These are phyloP conservation scores for Durio zibethinus DNA, from an alignment of 345 rosid genomes.

Conservation along the genomic window DNA sequence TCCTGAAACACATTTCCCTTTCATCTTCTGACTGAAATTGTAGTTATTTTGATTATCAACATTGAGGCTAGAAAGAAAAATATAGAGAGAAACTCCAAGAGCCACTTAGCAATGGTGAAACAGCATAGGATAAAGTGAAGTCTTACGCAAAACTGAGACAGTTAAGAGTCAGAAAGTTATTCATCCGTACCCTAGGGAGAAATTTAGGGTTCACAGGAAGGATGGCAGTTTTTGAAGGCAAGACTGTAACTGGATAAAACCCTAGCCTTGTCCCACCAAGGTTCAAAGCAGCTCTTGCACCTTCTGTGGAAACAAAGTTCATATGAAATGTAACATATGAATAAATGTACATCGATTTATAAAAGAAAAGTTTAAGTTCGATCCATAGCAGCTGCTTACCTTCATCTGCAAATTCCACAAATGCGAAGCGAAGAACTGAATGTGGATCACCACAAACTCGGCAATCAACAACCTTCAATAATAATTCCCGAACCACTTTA, in stretches of 20 bases:
- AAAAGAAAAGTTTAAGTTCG: neutral
- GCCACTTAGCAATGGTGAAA: neutral
- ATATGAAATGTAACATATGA: conserved; percentile 9
- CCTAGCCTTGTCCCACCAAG: conserved; percentile 86
- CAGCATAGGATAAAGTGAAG: conserved; percentile 9
- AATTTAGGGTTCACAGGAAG: conserved; percentile 94
- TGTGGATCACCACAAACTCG: conserved; percentile 93
- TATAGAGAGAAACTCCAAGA: neutral
- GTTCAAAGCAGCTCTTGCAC: conserved; percentile 70
- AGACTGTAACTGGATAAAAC: conserved; percentile 78
- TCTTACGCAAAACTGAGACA: conserved; percentile 1
- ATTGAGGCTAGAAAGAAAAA: conserved; percentile 7
- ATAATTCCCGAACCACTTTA: conserved; percentile 18
- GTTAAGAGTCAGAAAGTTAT: neutral
- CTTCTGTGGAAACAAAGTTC: conserved; percentile 44
- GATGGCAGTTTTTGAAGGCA: conserved; percentile 93
- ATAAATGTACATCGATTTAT: neutral
- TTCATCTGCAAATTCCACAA: conserved; percentile 86
- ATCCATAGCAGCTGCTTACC: conserved; percentile 42
- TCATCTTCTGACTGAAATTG: conserved; percentile 86
- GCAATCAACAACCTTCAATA: conserved; percentile 85
- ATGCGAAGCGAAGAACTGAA: conserved; percentile 94
- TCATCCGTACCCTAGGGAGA: conserved; percentile 70
- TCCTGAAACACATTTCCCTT: conserved; percentile 89
- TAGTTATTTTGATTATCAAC: neutral